Conservation (phyloP, 2,329 filamentous ascomycete species). For the Dactylellina cionopaga region DNA sequence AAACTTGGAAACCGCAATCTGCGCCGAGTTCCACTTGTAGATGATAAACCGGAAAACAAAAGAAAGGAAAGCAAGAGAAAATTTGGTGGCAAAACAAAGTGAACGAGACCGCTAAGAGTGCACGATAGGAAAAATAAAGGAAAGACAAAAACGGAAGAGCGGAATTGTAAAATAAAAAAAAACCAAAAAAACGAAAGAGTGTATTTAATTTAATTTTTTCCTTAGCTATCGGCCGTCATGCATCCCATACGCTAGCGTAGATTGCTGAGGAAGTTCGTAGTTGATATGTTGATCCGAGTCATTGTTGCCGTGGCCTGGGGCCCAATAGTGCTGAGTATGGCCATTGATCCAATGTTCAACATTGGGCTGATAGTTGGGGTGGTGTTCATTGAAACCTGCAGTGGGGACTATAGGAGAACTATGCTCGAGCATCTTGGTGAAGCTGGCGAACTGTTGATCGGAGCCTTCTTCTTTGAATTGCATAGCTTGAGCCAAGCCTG, state of each 20-base stretch:
- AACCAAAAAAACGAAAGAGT: no score
- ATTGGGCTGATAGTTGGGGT: conserved; percentile 17
- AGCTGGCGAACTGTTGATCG: conserved; percentile 47
- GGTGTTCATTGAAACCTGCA: conserved; percentile 15
- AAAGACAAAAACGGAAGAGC: conserved; percentile 1
- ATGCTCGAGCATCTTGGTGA: conserved; percentile 47
- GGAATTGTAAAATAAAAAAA: not conserved
- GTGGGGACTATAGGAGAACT: conserved; percentile 40
- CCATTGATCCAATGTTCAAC: conserved; percentile 47
- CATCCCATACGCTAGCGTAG: conserved; percentile 49
- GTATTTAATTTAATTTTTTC: conserved; percentile 24
- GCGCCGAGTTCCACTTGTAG: conserved; percentile 37
- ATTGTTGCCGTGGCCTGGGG: conserved; percentile 12
- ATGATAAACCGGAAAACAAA: conserved; percentile 33
- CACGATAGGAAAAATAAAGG: conserved; percentile 26
- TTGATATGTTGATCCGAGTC: conserved; percentile 12
- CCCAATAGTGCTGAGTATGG: conserved; percentile 36
- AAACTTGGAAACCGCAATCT: conserved; percentile 15
- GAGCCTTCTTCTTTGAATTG: conserved; percentile 31
- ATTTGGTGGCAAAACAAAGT: conserved; percentile 16
- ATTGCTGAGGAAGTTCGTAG: conserved; percentile 22
- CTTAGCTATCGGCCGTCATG: conserved; percentile 39
- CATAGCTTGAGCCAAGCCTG: conserved; percentile 32
- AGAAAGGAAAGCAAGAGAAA: conserved; percentile 13
- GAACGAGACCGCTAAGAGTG: conserved; percentile 50